phyloP scores from a whole-genome alignment of 352 stramenopile genomes.

The Pythium volutum region DNA sequence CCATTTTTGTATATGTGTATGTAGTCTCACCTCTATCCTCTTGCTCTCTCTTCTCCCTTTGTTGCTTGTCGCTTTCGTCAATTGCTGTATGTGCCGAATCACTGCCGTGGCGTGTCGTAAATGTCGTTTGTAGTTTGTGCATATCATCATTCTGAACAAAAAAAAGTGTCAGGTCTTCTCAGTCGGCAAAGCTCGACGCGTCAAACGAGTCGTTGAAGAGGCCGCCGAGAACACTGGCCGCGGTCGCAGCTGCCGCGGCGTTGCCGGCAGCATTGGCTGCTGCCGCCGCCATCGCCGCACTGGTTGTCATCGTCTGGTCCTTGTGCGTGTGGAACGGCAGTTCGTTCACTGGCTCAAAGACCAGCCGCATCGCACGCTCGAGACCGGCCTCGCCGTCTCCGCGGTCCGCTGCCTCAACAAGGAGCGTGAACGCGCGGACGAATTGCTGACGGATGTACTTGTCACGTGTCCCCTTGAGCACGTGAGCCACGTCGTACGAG shows the following conservation, averaged over 20 bases:
- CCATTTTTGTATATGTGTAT: slow-evolving; percentile 8
- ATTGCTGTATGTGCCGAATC: slow-evolving; percentile 10
- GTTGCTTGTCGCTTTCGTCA: not conserved
- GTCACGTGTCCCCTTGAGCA: slow-evolving; percentile 89
- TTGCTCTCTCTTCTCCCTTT: not conserved
- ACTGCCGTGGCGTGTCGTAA: slow-evolving; percentile 14
- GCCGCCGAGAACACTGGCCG: slow-evolving; percentile 20
- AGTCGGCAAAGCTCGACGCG: slow-evolving; percentile 21
- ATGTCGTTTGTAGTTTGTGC: slow-evolving; percentile 2
- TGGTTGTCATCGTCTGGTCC: slow-evolving; percentile 17
- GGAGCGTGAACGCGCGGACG: slow-evolving; percentile 60
- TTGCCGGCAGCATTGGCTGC: slow-evolving; percentile 14
- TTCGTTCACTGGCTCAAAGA: slow-evolving; percentile 22
- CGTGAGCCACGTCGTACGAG: slow-evolving; percentile 97
- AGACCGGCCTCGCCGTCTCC: not conserved
- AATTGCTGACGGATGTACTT: slow-evolving; percentile 87
- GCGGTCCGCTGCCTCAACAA: slow-evolving; percentile 38
- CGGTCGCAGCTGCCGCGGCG: slow-evolving; percentile 15
- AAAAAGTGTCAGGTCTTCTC: slow-evolving; percentile 9
- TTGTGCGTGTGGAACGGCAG: slow-evolving; percentile 30
- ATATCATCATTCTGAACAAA: slow-evolving; percentile 20
- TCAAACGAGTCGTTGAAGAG: slow-evolving; percentile 25
- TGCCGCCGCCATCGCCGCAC: slow-evolving; percentile 16
- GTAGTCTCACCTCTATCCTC: slow-evolving; percentile 11
- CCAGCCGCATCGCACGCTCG: slow-evolving; percentile 13